Conservation (phyloP, 257 asterid genomes). For the Scutellaria barbata region DNA sequence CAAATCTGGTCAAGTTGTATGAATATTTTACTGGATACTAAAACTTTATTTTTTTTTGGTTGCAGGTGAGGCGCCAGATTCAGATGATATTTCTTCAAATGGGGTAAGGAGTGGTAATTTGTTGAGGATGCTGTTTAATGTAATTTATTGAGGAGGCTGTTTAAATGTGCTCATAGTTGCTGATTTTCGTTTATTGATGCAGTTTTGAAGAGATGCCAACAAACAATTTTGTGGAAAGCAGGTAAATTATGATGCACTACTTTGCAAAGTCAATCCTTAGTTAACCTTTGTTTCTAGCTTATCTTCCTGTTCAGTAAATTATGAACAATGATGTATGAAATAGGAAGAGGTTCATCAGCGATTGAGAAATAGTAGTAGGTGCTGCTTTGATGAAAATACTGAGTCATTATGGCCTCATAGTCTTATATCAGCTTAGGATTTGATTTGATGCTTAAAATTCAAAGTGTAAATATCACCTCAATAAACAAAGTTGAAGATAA, state of each 20-base stretch:
- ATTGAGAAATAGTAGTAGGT: conserved; percentile 6
- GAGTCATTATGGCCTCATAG: not conserved
- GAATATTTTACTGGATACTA: not conserved
- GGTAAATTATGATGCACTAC: conserved; percentile 44
- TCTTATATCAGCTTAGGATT: conserved; percentile 1
- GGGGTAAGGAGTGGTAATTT: conserved; percentile 62
- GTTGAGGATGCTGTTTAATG: conserved; percentile 10
- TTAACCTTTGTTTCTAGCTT: conserved; percentile 11
- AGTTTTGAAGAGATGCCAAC: conserved; percentile 99
- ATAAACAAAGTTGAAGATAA: conserved; percentile 18
- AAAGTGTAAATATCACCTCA: not conserved
- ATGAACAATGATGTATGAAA: conserved; percentile 3
- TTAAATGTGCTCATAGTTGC: conserved; percentile 17
- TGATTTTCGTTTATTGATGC: conserved; percentile 37
- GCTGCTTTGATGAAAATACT: conserved; percentile 15
- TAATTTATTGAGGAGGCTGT: not conserved
- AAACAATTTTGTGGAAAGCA: conserved; percentile 93
- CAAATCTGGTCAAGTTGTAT: not conserved
- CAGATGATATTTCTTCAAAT: conserved; percentile 88
- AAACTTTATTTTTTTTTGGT: conserved; percentile 20
- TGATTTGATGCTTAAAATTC: not conserved
- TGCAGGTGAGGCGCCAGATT: conserved; percentile 86
- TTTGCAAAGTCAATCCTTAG: conserved; percentile 1
- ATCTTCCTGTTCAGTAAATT: conserved; percentile 9
- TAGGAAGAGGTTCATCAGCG: conserved; percentile 9